Evolutionary conservation across 2,329 filamentous ascomycete species (phyloP).

Genomic region (Microdochium nivale): DNA sequence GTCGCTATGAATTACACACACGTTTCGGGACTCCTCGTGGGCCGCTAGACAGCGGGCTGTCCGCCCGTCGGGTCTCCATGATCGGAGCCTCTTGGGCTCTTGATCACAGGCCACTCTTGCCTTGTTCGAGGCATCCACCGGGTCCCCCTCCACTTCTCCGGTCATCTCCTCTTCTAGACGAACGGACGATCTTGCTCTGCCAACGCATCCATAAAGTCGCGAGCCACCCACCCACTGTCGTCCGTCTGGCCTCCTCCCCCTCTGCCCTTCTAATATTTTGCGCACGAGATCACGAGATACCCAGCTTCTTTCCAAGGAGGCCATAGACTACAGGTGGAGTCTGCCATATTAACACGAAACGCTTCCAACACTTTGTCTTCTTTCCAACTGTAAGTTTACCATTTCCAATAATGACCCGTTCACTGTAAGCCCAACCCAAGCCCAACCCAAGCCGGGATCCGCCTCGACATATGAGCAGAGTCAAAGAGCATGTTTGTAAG

Average conservation of each 20-base stretch:
- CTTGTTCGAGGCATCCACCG: not conserved
- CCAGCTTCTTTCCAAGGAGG: not conserved
- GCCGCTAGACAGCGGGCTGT: not conserved
- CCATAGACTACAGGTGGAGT: not conserved
- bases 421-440: too few relatives aligned
- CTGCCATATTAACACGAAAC: not conserved
- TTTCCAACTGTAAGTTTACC: not conserved
- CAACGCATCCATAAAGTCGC: not conserved
- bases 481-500: too few relatives aligned
- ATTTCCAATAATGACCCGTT: not conserved
- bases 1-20: not conserved
- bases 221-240: not conserved
- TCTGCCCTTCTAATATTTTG: not conserved
- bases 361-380: not conserved
- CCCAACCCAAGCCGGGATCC: not conserved
- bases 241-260: not conserved
- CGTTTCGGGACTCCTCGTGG: not conserved
- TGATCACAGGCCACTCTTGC: not conserved
- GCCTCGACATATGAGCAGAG: too few relatives aligned
- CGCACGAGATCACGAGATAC: slow-evolving; percentile 1
- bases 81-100: not conserved
- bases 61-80: not conserved
- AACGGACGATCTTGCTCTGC: not conserved
- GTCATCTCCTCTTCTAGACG: not conserved
- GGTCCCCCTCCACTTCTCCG: not conserved